Evolutionary conservation across 129 eudicot species (phyloP).

Genomic region (Lactuca saligna): DNA sequence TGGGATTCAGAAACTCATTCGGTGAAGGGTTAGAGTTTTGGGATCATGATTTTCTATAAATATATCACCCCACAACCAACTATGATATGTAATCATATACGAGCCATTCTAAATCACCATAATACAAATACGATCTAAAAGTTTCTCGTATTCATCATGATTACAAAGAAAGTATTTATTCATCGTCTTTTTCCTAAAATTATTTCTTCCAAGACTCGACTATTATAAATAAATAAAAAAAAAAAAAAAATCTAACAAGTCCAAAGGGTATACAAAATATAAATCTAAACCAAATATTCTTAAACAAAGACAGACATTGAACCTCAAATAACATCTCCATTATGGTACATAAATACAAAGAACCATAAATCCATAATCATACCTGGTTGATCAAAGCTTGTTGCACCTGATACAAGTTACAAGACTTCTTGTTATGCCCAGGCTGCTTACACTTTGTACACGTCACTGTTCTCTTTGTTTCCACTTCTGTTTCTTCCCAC

Average conservation of each 20-base stretch:
- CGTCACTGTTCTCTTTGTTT: conserved; percentile 65
- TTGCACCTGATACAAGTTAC: conserved; percentile 40
- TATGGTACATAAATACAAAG: conserved; percentile 29
- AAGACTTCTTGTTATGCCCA: conserved; percentile 77
- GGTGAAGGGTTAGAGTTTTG: too few relatives aligned
- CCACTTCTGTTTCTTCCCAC: conserved; percentile 44
- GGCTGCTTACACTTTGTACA: conserved; percentile 75
- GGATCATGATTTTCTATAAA: too few relatives aligned
- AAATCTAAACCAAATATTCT: conserved; percentile 14
- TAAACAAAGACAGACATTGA: conserved; percentile 26
- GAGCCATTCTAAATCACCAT: not conserved
- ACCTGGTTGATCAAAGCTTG: conserved; percentile 34
- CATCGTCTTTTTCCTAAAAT: conserved; percentile 2
- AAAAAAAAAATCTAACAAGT: conserved; percentile 11
- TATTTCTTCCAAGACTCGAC: conserved; percentile 8
- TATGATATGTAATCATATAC: too few relatives aligned
- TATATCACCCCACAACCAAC: too few relatives aligned
- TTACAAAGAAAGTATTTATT: conserved; percentile 22
- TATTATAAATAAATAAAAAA: not conserved
- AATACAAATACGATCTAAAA: not conserved
- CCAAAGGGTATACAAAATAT: conserved; percentile 15
- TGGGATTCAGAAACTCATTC: too few relatives aligned
- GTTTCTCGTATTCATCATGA: not conserved
- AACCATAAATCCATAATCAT: conserved; percentile 1
- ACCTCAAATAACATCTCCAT: not conserved